Percentiles rank a stretch among this genome's conserved stretches.
Conservation (phyloP, 2,329 filamentous ascomycete genomes). For the Talaromyces atroroseus region DNA sequence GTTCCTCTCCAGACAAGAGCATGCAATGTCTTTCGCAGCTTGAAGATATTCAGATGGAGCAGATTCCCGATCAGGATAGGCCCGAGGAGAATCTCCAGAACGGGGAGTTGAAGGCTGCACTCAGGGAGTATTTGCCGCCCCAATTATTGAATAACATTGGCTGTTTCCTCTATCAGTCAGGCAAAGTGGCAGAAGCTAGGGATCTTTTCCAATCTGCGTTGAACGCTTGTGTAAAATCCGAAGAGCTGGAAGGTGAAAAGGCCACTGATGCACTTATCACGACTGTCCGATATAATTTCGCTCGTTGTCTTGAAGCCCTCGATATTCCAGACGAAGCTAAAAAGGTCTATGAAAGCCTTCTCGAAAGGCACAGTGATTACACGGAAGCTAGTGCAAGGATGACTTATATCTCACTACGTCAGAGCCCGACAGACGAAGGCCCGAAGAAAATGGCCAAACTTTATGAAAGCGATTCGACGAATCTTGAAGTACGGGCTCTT, state of each 20-base stretch:
- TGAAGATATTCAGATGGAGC: constrained; percentile 80
- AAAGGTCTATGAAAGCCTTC: constrained; percentile 78
- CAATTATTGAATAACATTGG: constrained; percentile 96
- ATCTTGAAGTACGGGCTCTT: constrained; percentile 84
- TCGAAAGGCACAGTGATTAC: constrained; percentile 83
- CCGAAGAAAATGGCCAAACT: constrained; percentile 80
- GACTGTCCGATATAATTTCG: constrained; percentile 95
- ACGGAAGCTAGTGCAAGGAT: constrained; percentile 84
- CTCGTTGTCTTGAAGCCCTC: constrained; percentile 83
- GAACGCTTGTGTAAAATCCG: constrained; percentile 68
- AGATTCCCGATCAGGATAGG: constrained; percentile 64
- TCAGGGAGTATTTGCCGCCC: constrained; percentile 76
- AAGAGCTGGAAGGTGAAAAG: constrained; percentile 50
- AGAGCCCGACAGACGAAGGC: constrained; percentile 76
- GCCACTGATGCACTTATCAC: constrained; percentile 87
- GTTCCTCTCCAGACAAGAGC: constrained; percentile 79
- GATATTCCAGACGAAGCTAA: constrained; percentile 76
- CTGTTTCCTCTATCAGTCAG: constrained; percentile 86
- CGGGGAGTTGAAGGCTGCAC: constrained; percentile 49
- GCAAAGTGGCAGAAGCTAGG: constrained; percentile 72
- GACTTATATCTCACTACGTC: constrained; percentile 81
- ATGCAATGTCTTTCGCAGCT: constrained; percentile 88
- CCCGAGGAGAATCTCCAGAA: constrained; percentile 58
- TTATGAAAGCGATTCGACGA: constrained; percentile 74
- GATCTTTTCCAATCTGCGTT: constrained; percentile 90